Percentiles rank a stretch among this genome's conserved stretches.
Evolutionary conservation across 441 rosid species (phyloP).

Genomic region (Adansonia madagascariensis): DNA sequence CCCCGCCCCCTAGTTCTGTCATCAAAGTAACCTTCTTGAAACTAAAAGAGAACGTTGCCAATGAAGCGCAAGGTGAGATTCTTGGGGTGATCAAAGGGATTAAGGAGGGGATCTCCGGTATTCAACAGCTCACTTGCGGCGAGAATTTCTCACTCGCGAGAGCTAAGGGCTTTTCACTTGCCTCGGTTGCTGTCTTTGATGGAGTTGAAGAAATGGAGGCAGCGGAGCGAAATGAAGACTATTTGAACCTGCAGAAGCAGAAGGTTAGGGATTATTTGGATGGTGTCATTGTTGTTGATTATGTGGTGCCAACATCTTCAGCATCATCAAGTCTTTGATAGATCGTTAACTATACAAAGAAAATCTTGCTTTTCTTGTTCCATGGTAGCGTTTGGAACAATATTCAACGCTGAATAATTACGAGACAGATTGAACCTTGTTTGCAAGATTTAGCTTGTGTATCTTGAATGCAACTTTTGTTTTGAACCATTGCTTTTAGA

Average conservation of each 20-base stretch:
- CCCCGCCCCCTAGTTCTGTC: constrained; percentile 52
- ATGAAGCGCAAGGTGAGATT: constrained; percentile 54
- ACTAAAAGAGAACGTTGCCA: constrained; percentile 50
- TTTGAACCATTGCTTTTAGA: neutral
- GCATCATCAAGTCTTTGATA: constrained; percentile 39
- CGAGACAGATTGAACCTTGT: constrained; percentile 2
- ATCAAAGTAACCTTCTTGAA: constrained; percentile 56
- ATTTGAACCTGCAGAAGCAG: constrained; percentile 51
- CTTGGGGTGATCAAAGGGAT: constrained; percentile 55
- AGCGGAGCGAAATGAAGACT: constrained; percentile 47
- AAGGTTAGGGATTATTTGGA: constrained; percentile 68
- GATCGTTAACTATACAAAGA: neutral
- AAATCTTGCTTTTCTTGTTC: neutral
- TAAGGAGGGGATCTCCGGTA: constrained; percentile 45
- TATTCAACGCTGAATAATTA: constrained; percentile 7
- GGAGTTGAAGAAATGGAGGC: constrained; percentile 58
- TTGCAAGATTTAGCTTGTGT: neutral
- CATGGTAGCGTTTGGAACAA: neutral
- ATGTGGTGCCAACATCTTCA: constrained; percentile 46
- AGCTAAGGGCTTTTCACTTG: constrained; percentile 80
- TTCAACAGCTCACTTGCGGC: constrained; percentile 64
- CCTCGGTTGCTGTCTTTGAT: constrained; percentile 65
- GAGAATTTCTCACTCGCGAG: constrained; percentile 83
- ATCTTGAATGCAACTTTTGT: constrained; percentile 15
- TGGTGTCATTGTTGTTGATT: constrained; percentile 66